Percentiles rank a stretch among this genome's conserved stretches.
These are phyloP conservation scores for Paramecium octaurelia DNA, from an alignment of 73 alveolate species.

Conservation along the genomic window DNA sequence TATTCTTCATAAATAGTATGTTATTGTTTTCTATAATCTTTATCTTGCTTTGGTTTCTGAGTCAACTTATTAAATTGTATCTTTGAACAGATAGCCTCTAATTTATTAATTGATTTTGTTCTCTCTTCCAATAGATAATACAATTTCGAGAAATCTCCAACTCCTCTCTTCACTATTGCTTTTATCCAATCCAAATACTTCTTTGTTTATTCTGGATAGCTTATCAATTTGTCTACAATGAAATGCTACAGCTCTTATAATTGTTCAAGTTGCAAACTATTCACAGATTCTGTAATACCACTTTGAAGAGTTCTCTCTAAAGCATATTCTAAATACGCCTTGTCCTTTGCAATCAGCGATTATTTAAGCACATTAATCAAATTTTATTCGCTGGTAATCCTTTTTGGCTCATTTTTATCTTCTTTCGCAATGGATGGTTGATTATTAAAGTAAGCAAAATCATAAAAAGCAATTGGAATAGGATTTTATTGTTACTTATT, in stretches of 20 bases:
- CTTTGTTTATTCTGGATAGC: neutral
- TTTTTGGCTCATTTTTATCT: neutral
- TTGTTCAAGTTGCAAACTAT: neutral
- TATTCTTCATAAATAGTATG: conserved; percentile 7
- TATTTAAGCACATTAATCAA: neutral
- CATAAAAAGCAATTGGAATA: neutral
- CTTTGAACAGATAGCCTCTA: neutral
- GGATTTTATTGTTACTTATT: neutral
- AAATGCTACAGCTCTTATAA: neutral
- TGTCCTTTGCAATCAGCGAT: neutral
- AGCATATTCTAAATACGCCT: neutral
- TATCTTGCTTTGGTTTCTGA: neutral
- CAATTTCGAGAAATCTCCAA: conserved; percentile 5
- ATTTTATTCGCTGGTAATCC: neutral
- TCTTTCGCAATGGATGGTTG: neutral
- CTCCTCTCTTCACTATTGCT: neutral
- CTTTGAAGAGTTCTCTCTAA: neutral
- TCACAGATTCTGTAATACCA: neutral
- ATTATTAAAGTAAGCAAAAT: neutral
- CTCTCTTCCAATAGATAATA: conserved; percentile 18
- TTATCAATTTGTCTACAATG: conserved; percentile 6
- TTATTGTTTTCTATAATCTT: conserved; percentile 7
- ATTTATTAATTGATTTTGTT: neutral
- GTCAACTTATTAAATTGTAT: neutral
- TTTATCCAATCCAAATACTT: neutral